Evolutionary conservation across 169 alveolate genomes (phyloP), one percentile per base, ranked within the genome.

Genomic region (Fabrea salina): DNA sequence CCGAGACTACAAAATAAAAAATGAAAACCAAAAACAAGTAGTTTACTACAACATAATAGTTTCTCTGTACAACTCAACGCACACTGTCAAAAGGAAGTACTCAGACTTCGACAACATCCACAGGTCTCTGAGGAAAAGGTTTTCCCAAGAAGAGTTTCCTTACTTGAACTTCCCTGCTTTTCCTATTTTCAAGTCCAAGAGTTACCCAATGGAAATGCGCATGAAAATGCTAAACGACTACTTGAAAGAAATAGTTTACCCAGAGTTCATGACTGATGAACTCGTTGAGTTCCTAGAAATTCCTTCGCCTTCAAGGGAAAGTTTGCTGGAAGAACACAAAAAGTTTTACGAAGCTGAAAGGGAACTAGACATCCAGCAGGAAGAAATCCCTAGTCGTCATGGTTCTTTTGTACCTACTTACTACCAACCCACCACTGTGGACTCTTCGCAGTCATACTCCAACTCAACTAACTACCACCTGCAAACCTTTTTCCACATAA

Each of bases 281-380:
- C 8, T 41, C 16, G 19, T 72, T 11, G 71, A 72, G 49, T 72
- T 72, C 53, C 37, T 72, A 72, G 39, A 72, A 8, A 72, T 72
- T 30, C 27, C 6, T 11, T 43, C 43, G 3, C 8, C 2, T 16
- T 16, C 13, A n/a, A 72, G 71, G 71, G 81, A 50, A 54, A 33
- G n/a, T 25, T 53, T 50, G 37, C 47, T 54, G 11, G 64, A 68
- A 19, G 43, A 68, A 39, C 75, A 64, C 11, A n/a, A 35, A 3
- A 32, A 5, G n/a, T 22, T 64, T 64, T 19, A 37, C n/a, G 49
- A 64, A 30, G 75, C 44, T n/a, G 75, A 64, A 64, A 64, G 39
- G 41, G 54, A 19, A 19, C 25, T 64, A 19, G 3, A 7, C 35
- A 40, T 64, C 16, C 22, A 49, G 2, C 27, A 64, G 13, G 75